Evolutionary conservation across 2,329 filamentous ascomycete genomes (phyloP), one percentile per base, ranked within the genome.

Genomic region (Acrocalymma vagum): DNA sequence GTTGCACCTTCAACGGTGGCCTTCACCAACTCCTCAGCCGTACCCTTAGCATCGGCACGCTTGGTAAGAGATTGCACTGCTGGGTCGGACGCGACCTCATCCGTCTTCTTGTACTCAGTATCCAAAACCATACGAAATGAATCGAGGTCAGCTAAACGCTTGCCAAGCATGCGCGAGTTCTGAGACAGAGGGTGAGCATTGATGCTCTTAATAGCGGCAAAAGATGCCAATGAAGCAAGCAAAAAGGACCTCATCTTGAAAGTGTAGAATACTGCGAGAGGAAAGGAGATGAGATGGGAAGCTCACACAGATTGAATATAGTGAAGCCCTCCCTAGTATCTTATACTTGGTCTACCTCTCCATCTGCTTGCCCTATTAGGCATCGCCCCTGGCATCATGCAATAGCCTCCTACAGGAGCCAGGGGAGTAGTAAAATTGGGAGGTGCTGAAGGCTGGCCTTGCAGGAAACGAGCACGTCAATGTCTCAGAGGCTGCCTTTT

Each of bases 221-320:
- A 32, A 9, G 62, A 62, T 14, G 52, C 59, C 50, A 65, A 43
- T 9, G 62, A 63, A 27, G 58, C 56, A 26, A 65, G 50, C 45
- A 65, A 48, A 25, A 60, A 53, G 14, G 60, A 62, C 41, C 62
- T 57, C 62, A 65, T 65, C 14, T 39, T 59, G 51, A 40, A 9
- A 46, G n/a, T n/a, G n/a, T n/a, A n/a, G n/a, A n/a, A n/a, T 8
- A 8, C n/a, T 25, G 23, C 23, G 23, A n/a, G n/a, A n/a, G n/a
- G n/a, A n/a, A n/a, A n/a, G n/a, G n/a, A n/a, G n/a, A n/a, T n/a
- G n/a, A n/a, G n/a, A n/a, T n/a, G n/a, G n/a, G n/a, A n/a, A n/a
- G n/a, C n/a, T n/a, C n/a, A n/a, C n/a, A n/a, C n/a, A n/a, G n/a
- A n/a, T n/a, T n/a, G n/a, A n/a, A n/a, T n/a, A n/a, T n/a, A n/a